Evolutionary conservation across 2,329 filamentous ascomycete species (phyloP).

Genomic region (Aspergillus fischeri): DNA sequence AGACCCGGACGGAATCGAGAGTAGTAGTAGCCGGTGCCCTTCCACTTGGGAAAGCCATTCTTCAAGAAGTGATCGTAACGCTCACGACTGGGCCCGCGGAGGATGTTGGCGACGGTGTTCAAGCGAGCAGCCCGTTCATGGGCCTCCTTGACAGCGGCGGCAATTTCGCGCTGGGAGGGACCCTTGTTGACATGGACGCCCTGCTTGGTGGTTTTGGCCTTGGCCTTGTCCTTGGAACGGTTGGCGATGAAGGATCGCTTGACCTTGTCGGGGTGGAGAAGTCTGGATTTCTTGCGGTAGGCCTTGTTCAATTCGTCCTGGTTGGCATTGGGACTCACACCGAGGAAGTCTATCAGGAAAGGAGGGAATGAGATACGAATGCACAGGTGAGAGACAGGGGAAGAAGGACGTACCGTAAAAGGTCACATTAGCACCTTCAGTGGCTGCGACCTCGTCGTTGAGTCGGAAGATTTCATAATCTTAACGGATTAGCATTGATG

Average conservation of each 20-base stretch:
- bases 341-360: slow-evolving; percentile 64
- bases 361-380: slow-evolving; percentile 1
- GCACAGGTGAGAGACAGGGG: not conserved
- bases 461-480: slow-evolving; percentile 98
- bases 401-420: slow-evolving; percentile 65
- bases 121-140: slow-evolving; percentile 79
- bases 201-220: slow-evolving; percentile 53
- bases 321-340: slow-evolving; percentile 66
- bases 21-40: slow-evolving; percentile 98
- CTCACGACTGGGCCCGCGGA: slow-evolving; percentile 73
- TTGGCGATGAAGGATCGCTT: slow-evolving; percentile 75
- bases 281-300: slow-evolving; percentile 80
- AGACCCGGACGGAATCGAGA: slow-evolving; percentile 86
- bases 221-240: slow-evolving; percentile 52
- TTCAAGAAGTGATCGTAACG: slow-evolving; percentile 91
- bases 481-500: slow-evolving; percentile 33
- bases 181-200: slow-evolving; percentile 65
- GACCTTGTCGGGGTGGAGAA: slow-evolving; percentile 92
- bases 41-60: slow-evolving; percentile 95
- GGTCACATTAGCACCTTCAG: slow-evolving; percentile 73
- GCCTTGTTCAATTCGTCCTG: slow-evolving; percentile 90
- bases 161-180: slow-evolving; percentile 70
- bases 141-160: slow-evolving; percentile 73
- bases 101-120: slow-evolving; percentile 77
- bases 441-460: slow-evolving; percentile 73